Evolutionary conservation across 1,139 yeast genomes (phyloP).

Genomic region (Saccharomycopsis hybrid): DNA sequence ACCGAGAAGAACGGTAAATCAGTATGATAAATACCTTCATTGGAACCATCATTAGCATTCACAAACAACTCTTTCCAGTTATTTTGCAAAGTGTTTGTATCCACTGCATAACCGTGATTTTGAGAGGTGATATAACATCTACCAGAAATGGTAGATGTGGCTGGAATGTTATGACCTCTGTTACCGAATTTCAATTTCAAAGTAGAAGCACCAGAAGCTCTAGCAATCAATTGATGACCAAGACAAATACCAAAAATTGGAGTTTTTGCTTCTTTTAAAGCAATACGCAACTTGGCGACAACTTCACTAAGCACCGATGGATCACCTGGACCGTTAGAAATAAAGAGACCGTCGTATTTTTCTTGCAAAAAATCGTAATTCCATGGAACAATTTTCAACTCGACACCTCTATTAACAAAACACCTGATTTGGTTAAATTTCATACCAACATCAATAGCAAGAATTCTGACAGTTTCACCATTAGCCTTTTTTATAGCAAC

Average conservation of each 20-base stretch:
- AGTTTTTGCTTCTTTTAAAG: conserved; percentile 55
- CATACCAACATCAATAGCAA: conserved; percentile 97
- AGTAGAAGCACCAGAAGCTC: conserved; percentile 94
- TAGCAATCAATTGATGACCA: conserved; percentile 95
- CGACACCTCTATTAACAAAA: conserved; percentile 93
- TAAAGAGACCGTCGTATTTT: conserved; percentile 87
- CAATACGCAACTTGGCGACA: conserved; percentile 43
- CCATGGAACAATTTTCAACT: conserved; percentile 94
- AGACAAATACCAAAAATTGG: conserved; percentile 97
- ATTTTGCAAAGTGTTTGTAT: conserved; percentile 57
- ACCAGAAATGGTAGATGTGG: conserved; percentile 88
- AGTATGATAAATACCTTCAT: conserved; percentile 95
- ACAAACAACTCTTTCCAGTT: conserved; percentile 96
- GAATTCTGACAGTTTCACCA: conserved; percentile 74
- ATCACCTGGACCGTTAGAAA: conserved; percentile 99
- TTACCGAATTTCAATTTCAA: conserved; percentile 94
- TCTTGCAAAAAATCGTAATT: conserved; percentile 76
- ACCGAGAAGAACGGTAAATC: conserved; percentile 90
- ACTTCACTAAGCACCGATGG: conserved; percentile 69
- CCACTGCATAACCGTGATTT: conserved; percentile 98
- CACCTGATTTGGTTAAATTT: conserved; percentile 97
- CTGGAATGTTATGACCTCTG: conserved; percentile 99
- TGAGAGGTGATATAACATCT: conserved; percentile 98
- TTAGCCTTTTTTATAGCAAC: conserved; percentile 43
- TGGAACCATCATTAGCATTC: conserved; percentile 94